Conservation (phyloP, 2,329 filamentous ascomycete genomes). For the Venturiaceae sp. region DNA sequence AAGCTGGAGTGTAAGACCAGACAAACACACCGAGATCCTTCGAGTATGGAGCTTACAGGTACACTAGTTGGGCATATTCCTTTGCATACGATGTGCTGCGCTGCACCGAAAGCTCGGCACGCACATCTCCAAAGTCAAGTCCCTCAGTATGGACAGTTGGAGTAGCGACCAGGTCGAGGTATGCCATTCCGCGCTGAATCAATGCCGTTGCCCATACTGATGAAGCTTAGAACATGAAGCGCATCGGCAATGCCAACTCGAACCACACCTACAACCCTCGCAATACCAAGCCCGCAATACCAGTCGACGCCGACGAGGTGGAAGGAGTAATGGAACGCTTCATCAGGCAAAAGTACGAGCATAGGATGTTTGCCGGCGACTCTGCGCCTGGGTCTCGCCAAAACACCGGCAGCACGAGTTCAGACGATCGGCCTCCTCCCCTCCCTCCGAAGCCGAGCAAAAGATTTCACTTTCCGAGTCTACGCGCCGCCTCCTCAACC, state of each 20-base stretch:
- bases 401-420: constrained; percentile 47
- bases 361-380: constrained; percentile 39
- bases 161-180: constrained; percentile 93
- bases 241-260: constrained; percentile 73
- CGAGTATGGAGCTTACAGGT: background rate
- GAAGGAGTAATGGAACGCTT: constrained; percentile 93
- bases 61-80: constrained; percentile 78
- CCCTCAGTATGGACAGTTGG: constrained; percentile 97
- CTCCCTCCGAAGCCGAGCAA: constrained; percentile 51
- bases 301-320: constrained; percentile 83
- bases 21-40: background rate
- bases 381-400: constrained; percentile 35
- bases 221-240: constrained; percentile 72
- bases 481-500: constrained; percentile 61
- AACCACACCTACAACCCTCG: constrained; percentile 87
- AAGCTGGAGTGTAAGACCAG: constrained; percentile 76
- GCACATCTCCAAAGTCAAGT: constrained; percentile 98
- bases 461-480: constrained; percentile 49
- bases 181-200: constrained; percentile 26
- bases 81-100: constrained; percentile 95
- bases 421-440: constrained; percentile 46
- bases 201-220: constrained; percentile 13
- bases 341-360: constrained; percentile 88
- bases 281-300: constrained; percentile 72
- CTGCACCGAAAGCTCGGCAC: constrained; percentile 95